Evolutionary conservation across 768 basidiomycete species (phyloP), one percentile per base, ranked within the genome.

Genomic region (Hypholoma sublateritium): DNA sequence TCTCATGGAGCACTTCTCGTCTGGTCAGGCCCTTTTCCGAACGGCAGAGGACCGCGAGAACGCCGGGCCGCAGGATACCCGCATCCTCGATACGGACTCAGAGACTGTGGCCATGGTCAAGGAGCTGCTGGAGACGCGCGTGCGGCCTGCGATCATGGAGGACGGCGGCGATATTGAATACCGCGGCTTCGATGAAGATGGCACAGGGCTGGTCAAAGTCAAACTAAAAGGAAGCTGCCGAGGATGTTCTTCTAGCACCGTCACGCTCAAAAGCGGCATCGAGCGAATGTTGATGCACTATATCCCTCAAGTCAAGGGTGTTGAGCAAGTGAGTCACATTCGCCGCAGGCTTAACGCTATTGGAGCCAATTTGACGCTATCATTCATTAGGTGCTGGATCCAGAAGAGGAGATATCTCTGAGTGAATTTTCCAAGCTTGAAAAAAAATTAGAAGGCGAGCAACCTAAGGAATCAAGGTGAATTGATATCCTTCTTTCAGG

Each of bases 221-320:
- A 96, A 90, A 71, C 79, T 99, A 58, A 98, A 98, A 78, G 97
- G 97, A 25, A 96, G 94, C 67, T 99, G 97, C 73, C 79, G 97
- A 69, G 97, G 97, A 13, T 98, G 97, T 70, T 86, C 86, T 61
- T 94, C 92, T 32, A 95, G 93, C 69, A 86, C 92, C 5, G 95
- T 98, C 34, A 99, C 97, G 14, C 76, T 99, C 55, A 99, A 98
- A 80, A 87, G 84, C 59, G 97, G 97, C 8, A 98, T 99, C 52
- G 97, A 99, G 75, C 80, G 97, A 60, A 98, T 99, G 97, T 76
- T 99, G 65, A 95, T 93, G 93, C 96, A 98, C 74, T 98, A 98
- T 67, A 93, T 99, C 53, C 96, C 96, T 1, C 92, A 96, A 73
- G 94, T 96, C 37, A 91, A 93, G 71, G 89, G 86, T 22, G 91